Conservation (phyloP, 2,329 filamentous ascomycete genomes). For the Pseudodiploospora longispora region DNA sequence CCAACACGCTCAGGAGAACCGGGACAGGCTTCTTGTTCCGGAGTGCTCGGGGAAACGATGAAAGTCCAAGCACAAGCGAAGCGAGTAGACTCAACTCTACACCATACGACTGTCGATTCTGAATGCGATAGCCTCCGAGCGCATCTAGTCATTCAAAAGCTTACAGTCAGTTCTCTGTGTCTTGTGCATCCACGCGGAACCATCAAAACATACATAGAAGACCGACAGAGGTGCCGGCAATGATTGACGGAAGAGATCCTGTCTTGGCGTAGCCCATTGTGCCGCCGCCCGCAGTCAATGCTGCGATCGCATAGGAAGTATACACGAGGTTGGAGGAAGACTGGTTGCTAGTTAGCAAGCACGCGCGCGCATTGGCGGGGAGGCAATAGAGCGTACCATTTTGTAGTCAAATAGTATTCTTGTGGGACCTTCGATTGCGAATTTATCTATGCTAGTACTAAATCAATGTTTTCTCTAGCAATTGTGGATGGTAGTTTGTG, state of each 20-base stretch:
- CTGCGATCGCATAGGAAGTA: conserved; percentile 70
- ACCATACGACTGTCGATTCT: conserved; percentile 68
- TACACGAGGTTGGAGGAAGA: conserved; percentile 17
- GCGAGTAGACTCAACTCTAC: conserved; percentile 84
- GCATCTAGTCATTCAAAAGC: conserved; percentile 44
- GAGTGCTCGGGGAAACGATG: conserved; percentile 79
- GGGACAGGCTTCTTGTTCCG: conserved; percentile 79
- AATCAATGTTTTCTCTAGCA: no score
- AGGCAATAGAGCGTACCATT: no score
- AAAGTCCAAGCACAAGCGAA: conserved; percentile 74
- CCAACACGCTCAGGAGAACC: conserved; percentile 67
- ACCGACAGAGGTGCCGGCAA: conserved; percentile 78
- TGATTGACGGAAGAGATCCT: conserved; percentile 77
- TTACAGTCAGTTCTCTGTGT: conserved; percentile 1
- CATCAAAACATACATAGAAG: conserved; percentile 40
- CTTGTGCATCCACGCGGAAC: conserved; percentile 2
- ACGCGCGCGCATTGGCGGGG: no score
- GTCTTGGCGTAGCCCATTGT: conserved; percentile 80
- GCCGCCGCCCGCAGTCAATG: conserved; percentile 79
- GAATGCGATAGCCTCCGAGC: conserved; percentile 73
- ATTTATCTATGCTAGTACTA: no score
- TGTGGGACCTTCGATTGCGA: no score
- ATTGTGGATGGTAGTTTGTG: no score
- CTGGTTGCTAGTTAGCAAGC: background rate
- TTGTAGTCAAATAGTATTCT: background rate